Evolutionary conservation across 1,284 basidiomycete genomes (phyloP), one percentile per base, ranked within the genome.

Genomic region (Kwoniella shivajii): DNA sequence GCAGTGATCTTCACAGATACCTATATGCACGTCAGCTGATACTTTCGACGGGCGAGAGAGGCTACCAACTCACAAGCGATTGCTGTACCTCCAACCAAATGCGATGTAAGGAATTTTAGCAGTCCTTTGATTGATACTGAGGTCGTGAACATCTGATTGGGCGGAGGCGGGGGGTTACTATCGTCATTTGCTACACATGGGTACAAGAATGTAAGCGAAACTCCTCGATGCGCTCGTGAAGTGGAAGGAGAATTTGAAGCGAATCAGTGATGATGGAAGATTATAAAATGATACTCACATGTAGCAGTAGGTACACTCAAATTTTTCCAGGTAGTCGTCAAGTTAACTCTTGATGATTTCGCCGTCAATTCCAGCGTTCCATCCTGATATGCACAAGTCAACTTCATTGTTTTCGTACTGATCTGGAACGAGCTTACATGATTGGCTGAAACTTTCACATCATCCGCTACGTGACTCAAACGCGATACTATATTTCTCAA

Each of bases 1-100:
- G 71, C 90, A 92, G 64, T 92, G 87, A 52, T 86, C 83, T 68
- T 88, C 85, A 69, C 91, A 93, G 55, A 94, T 84, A 73, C 88
- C 91, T 92, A 38, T n/a, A 1, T 20, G 27, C 30, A 9, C 13
- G 36, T 26, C 36, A 20, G 48, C n/a, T 39, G 18, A 16, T 38
- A 22, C 44, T 20, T 6, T 22, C 13, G 16, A 18, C 16, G 20
- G 20, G 2, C 39, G 4, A 33, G 16, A 31, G 24, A 50, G 42
- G 16, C 20, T 48, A 6, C 10, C 10, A 33, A 58, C 85, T 57
- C 68, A 92, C 91, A 90, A 14, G 89, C 90, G 59, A 94, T 91
- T 0, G 90, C 92, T 1, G 88, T 87, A 0, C 86, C 88, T 2
- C 88, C 90, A n/a, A 93, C 85, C 46, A 88, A 84, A 73, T 92